Conservation (phyloP, 805 yeast genomes). For the Teunomyces tritomae region DNA sequence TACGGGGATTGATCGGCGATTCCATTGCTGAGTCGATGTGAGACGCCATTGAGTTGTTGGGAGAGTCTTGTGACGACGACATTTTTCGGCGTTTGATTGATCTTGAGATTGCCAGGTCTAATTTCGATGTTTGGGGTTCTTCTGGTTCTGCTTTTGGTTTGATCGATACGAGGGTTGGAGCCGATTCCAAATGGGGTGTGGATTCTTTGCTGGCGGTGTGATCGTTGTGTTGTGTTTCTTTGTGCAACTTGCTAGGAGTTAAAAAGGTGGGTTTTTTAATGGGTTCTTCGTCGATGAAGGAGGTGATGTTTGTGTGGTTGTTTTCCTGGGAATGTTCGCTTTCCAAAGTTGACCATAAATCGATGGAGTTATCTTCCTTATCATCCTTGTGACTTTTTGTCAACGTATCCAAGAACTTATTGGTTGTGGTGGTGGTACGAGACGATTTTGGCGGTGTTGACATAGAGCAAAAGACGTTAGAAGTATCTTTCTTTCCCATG, state of each 20-base stretch:
- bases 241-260: slow-evolving; percentile 30
- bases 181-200: slow-evolving; percentile 7
- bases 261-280: slow-evolving; percentile 20
- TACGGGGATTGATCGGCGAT: slow-evolving; percentile 20
- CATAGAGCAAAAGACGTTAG: slow-evolving; percentile 13
- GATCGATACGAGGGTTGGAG: slow-evolving; percentile 9
- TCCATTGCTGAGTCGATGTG: slow-evolving; percentile 29
- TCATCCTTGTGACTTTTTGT: slow-evolving; percentile 5
- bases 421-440: slow-evolving; percentile 6
- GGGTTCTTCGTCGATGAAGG: slow-evolving; percentile 24
- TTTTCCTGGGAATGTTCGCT: slow-evolving; percentile 14
- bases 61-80: slow-evolving; percentile 22
- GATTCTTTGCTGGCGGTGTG: neutral
- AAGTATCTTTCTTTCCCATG: slow-evolving; percentile 5
- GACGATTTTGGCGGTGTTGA: slow-evolving; percentile 17
- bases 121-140: neutral
- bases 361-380: slow-evolving; percentile 15
- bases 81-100: slow-evolving; percentile 10
- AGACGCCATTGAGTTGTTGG: slow-evolving; percentile 35
- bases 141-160: slow-evolving; percentile 6
- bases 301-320: slow-evolving; percentile 16
- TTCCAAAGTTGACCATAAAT: slow-evolving; percentile 31
- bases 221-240: no score
- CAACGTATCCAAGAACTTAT: slow-evolving; percentile 17
- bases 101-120: slow-evolving; percentile 5